These are phyloP conservation scores for Aspergillus incahuasiensis DNA, from an alignment of 495 filamentous ascomycete genomes.

Conservation along the genomic window DNA sequence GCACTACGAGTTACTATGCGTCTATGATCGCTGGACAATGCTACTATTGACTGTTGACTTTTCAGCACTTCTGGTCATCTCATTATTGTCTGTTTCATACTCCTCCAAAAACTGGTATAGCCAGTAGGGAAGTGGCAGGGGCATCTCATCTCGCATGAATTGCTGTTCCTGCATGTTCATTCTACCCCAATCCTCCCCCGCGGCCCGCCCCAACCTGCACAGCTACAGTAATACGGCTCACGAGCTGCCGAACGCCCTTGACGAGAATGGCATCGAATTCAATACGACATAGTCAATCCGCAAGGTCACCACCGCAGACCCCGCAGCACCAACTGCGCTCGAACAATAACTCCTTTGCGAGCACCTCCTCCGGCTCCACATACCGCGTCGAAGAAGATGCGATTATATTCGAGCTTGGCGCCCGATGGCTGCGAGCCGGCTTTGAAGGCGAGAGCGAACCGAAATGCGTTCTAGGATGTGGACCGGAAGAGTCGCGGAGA, in stretches of 20 bases:
- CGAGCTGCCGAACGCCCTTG: background rate
- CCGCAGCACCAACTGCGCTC: constrained; percentile 36
- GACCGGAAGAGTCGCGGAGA: constrained; percentile 68
- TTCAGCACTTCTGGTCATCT: background rate
- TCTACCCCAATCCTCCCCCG: background rate
- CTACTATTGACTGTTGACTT: background rate
- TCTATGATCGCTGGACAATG: background rate
- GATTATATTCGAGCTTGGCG: constrained; percentile 77
- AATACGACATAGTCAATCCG: constrained; percentile 30
- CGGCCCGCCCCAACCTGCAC: background rate
- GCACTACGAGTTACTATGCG: background rate
- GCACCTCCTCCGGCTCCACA: constrained; percentile 64
- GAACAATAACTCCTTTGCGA: constrained; percentile 45
- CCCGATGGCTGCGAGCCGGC: constrained; percentile 73
- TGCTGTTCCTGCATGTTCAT: background rate
- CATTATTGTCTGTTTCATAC: no score
- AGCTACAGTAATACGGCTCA: background rate
- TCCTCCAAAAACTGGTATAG: no score
- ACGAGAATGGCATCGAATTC: background rate
- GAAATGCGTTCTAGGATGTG: constrained; percentile 65
- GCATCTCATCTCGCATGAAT: background rate
- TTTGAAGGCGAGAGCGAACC: constrained; percentile 78
- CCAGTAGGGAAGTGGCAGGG: no score
- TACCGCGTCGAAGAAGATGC: constrained; percentile 80
- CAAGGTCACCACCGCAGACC: constrained; percentile 32